phyloP scores from a whole-genome alignment of 164 flowering plant species.

The Buxus sempervirens region DNA sequence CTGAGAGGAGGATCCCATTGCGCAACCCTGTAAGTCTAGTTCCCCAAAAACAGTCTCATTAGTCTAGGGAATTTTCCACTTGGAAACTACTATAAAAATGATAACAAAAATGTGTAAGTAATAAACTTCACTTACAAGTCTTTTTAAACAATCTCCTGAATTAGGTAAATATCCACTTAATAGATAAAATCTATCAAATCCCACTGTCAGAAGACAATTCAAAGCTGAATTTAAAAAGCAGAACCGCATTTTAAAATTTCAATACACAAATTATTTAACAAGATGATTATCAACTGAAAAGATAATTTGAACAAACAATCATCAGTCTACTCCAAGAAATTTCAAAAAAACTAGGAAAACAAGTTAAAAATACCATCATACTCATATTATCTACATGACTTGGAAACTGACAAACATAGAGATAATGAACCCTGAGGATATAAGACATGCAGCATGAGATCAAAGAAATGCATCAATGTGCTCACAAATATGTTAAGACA shows the following conservation, averaged over 20 bases:
- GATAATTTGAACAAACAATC: neutral
- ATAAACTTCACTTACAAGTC: constrained; percentile 53
- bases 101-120: neutral
- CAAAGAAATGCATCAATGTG: too few species aligned
- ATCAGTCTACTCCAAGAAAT: neutral
- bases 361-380: neutral
- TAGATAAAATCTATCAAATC: constrained; percentile 79
- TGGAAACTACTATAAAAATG: neutral
- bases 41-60: constrained; percentile 8
- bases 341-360: neutral
- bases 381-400: neutral
- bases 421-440: too few species aligned
- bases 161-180: constrained; percentile 83
- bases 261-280: neutral
- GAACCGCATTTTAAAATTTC: neutral
- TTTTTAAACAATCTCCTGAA: constrained; percentile 90
- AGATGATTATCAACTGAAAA: neutral
- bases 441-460: too few species aligned
- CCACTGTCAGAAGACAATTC: constrained; percentile 60
- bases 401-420: neutral
- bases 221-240: neutral
- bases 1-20: constrained; percentile 90
- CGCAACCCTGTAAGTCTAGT: constrained; percentile 74
- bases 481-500: too few species aligned
- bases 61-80: constrained; percentile 7